A percentile compares a stretch with the other conserved stretches of the same genome.
These are phyloP conservation scores for Grosmannia clavigera DNA, from an alignment of 2,329 filamentous ascomycete genomes.

Conservation along the genomic window DNA sequence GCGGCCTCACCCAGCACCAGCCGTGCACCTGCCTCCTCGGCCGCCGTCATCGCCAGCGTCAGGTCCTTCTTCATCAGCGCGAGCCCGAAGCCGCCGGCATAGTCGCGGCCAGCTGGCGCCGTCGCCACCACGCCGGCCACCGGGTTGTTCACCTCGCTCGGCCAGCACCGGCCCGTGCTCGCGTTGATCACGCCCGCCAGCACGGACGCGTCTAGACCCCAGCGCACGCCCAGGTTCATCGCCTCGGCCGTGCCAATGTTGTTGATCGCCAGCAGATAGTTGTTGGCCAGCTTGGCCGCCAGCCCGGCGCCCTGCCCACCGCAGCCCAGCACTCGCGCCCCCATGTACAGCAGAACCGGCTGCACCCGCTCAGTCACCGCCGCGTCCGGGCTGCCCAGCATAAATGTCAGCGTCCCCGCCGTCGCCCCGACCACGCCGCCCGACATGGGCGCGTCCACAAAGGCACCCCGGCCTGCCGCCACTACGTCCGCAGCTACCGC, in stretches of 20 bases:
- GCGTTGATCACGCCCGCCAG: slow-evolving; percentile 83
- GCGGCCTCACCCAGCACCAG: slow-evolving; percentile 54
- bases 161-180: slow-evolving; percentile 92
- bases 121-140: slow-evolving; percentile 71
- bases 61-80: slow-evolving; percentile 73
- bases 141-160: slow-evolving; percentile 90
- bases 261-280: slow-evolving; percentile 88
- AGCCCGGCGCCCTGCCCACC: slow-evolving; percentile 76
- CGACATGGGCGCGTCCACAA: slow-evolving; percentile 94
- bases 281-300: slow-evolving; percentile 90
- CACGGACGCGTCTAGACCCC: slow-evolving; percentile 47
- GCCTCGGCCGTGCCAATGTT: slow-evolving; percentile 64
- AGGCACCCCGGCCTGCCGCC: slow-evolving; percentile 39
- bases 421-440: slow-evolving; percentile 86
- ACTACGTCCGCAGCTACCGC: slow-evolving; percentile 59
- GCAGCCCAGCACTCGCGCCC: slow-evolving; percentile 73
- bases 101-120: slow-evolving; percentile 65
- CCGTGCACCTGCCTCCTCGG: slow-evolving; percentile 51
- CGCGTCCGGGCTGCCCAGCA: slow-evolving; percentile 60
- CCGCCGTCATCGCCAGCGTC: slow-evolving; percentile 58
- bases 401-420: slow-evolving; percentile 84
- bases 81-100: slow-evolving; percentile 65
- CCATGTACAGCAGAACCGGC: slow-evolving; percentile 67
- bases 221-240: slow-evolving; percentile 51
- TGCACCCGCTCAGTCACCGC: slow-evolving; percentile 52